Evolutionary conservation across 2,329 filamentous ascomycete genomes (phyloP).

Genomic region (Neonectria sp.): DNA sequence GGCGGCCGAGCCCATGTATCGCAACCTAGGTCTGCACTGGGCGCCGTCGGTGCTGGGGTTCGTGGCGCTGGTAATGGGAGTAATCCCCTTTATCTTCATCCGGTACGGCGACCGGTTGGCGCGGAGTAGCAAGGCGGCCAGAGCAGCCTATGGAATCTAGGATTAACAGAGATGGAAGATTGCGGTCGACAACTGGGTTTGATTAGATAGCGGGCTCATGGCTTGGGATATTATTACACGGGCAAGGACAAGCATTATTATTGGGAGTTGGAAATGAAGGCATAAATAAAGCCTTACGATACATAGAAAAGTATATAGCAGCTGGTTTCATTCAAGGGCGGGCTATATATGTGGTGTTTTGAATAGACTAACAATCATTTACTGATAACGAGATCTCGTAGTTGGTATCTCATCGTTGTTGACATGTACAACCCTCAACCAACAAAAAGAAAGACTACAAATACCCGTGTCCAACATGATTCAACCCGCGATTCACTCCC

Average conservation of each 20-base stretch:
- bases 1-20: conserved; percentile 52
- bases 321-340: not conserved
- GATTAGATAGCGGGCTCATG: not conserved
- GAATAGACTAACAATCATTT: not conserved
- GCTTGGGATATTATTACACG: not conserved
- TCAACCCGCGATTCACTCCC: no score
- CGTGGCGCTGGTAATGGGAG: conserved; percentile 49
- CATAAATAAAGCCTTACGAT: not conserved
- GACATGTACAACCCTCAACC: not conserved
- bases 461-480: no score
- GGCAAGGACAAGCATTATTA: not conserved
- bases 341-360: not conserved
- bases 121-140: conserved; percentile 46
- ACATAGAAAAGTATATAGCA: not conserved
- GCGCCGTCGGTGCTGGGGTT: conserved; percentile 54
- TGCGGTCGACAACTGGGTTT: not conserved
- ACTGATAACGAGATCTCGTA: not conserved
- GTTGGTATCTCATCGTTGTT: not conserved
- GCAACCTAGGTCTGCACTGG: conserved; percentile 52
- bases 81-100: conserved; percentile 53
- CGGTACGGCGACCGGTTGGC: conserved; percentile 50
- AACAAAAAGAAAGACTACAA: not conserved
- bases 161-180: conserved; percentile 16
- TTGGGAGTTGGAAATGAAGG: not conserved
- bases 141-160: conserved; percentile 41